A percentile compares a stretch with the other conserved stretches of the same genome.
These are phyloP conservation scores for Cryptococcus sp. DNA, from an alignment of 1,284 basidiomycete genomes.

Conservation along the genomic window DNA sequence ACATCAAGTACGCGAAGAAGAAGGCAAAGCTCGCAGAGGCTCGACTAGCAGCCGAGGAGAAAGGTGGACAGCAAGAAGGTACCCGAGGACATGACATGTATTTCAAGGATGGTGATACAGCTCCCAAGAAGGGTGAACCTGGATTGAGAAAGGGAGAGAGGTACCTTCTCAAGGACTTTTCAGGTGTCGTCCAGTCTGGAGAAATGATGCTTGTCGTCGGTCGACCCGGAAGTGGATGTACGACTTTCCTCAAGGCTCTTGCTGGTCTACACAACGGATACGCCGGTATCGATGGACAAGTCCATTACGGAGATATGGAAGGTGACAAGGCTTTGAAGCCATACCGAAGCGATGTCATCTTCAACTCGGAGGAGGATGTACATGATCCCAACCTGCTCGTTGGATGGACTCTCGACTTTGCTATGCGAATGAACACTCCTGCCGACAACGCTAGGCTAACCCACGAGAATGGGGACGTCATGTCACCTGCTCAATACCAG, in stretches of 20 bases:
- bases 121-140: conserved; percentile 20
- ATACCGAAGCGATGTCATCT: conserved; percentile 28
- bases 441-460: conserved; percentile 20
- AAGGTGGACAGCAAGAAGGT: conserved; percentile 6
- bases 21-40: conserved; percentile 19
- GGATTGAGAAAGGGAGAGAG: conserved; percentile 36
- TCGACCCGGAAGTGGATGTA: conserved; percentile 49
- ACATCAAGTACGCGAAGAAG: conserved; percentile 32
- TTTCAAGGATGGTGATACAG: conserved; percentile 15
- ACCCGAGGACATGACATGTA: conserved; percentile 16
- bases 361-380: conserved; percentile 43
- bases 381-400: conserved; percentile 44
- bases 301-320: conserved; percentile 46
- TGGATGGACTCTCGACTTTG: conserved; percentile 42
- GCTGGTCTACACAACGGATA: conserved; percentile 47
- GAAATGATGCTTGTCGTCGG: conserved; percentile 48
- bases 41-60: conserved; percentile 13
- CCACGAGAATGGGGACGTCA: conserved; percentile 19
- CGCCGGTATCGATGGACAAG: conserved; percentile 46
- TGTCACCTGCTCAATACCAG: conserved; percentile 51
- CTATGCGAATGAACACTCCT: conserved; percentile 37
- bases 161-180: conserved; percentile 38
- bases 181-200: conserved; percentile 34
- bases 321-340: conserved; percentile 19
- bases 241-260: conserved; percentile 51